Base-by-base conservation (phyloP, 306 rosid species). In the Aeschynomene evenia region DNA sequence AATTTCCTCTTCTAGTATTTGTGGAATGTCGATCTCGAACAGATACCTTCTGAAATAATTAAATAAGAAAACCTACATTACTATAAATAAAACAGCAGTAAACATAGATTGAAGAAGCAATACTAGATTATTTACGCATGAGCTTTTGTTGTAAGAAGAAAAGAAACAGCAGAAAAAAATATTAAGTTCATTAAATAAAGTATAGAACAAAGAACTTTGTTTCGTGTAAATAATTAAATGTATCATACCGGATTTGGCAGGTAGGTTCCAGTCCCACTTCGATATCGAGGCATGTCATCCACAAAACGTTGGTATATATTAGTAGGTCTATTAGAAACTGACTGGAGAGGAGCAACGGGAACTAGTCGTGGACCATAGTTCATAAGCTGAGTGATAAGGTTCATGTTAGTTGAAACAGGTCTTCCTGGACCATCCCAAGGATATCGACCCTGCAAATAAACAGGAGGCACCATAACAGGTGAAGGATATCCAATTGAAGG, bases 391-490 rank as follows among this genome's bases (percentile, higher is more conserved):
- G 81, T 60, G 61, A 83, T 26, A 50, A 70, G 18, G 70, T 82
- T 77, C 80, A 85, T 77, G 82, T 95, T 89, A 63, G 68, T 64
- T 22, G 96, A 78, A 70, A 79, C 68, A 33, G 96, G 99, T 89
- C 99, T 91, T 61, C 97, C 96, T 1, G 97, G 89, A 68, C 93
- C 96, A 84, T 95, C 99, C 95, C 88, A 88, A 6, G 96, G 96
- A 69, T 85, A 63, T 36, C 79, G 88, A 13, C 99, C 97, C 79
- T 85, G 99, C 71, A 91, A 69, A 75, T 87, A 87, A 63, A 43
- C 83, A 62, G 99, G 99, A 80, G 96, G 92, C 45, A 57, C 91
- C 81, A 77, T 75, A 58, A 66, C 79, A 39, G 91, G 84, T 46
- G 97, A 74, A 46, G 86, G 92, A 79, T 76, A 83, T 36, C 76